Percentiles rank a stretch among this genome's conserved stretches.
phyloP scores from a whole-genome alignment of 2,329 filamentous ascomycete genomes.

The Emydomyces testavorans region DNA sequence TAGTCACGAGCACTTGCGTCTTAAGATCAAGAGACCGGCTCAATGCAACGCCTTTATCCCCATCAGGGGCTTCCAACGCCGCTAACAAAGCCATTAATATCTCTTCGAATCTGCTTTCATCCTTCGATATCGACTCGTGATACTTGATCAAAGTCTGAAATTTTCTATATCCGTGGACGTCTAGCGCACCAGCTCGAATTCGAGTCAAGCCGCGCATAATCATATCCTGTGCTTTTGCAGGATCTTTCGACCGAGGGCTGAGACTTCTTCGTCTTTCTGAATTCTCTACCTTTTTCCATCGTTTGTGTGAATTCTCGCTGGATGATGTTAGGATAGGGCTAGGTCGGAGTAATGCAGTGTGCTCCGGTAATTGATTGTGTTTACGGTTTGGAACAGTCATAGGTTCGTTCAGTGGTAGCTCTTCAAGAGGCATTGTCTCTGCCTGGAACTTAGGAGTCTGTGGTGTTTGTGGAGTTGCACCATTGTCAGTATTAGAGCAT shows the following conservation, averaged over 20 bases:
- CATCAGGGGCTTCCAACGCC: slow-evolving; percentile 27
- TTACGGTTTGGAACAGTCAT: slow-evolving; percentile 18
- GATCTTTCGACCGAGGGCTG: slow-evolving; percentile 32
- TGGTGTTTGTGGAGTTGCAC: slow-evolving; percentile 16
- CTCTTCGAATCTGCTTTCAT: slow-evolving; percentile 29
- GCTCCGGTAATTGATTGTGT: slow-evolving; percentile 19
- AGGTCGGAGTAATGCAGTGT: slow-evolving; percentile 8
- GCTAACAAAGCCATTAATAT: slow-evolving; percentile 30
- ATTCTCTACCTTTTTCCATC: slow-evolving; percentile 26
- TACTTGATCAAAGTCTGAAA: slow-evolving; percentile 32
- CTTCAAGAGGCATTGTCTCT: slow-evolving; percentile 28
- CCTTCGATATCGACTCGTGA: slow-evolving; percentile 27
- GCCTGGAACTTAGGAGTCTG: slow-evolving; percentile 18
- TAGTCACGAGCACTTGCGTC: slow-evolving; percentile 33
- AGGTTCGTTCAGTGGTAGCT: slow-evolving; percentile 32
- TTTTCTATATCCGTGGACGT: slow-evolving; percentile 35
- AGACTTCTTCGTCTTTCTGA: slow-evolving; percentile 25
- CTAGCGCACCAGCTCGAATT: slow-evolving; percentile 29
- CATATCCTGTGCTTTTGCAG: slow-evolving; percentile 28
- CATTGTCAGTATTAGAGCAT: slow-evolving; percentile 17
- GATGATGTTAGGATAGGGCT: slow-evolving; percentile 7
- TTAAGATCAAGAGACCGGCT: slow-evolving; percentile 28
- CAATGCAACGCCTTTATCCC: slow-evolving; percentile 21
- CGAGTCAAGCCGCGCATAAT: slow-evolving; percentile 29
- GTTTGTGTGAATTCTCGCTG: slow-evolving; percentile 22